These are phyloP conservation scores for Polygonum maritimum DNA, from an alignment of 148 eudicot genomes.

Conservation along the genomic window DNA sequence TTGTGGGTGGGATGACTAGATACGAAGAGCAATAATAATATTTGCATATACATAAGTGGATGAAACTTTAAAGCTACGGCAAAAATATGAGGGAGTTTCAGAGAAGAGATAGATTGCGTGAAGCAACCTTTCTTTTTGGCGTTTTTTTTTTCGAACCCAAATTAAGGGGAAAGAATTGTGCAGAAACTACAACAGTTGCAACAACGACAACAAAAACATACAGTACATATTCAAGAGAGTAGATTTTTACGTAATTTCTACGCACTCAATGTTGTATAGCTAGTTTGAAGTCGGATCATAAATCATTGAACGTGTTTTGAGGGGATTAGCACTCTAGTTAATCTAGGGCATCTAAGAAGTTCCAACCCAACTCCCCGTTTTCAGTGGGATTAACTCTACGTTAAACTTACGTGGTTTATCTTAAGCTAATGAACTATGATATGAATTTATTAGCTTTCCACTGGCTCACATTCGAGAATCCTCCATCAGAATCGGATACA, in stretches of 20 bases:
- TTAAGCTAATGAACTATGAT: no score
- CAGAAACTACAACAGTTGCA: not conserved
- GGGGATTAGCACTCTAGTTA: not conserved
- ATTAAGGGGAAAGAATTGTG: not conserved
- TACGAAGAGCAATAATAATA: not conserved
- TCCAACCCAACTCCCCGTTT: not conserved
- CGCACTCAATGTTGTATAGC: not conserved
- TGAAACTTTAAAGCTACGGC: slow-evolving; percentile 61
- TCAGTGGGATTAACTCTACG: not conserved
- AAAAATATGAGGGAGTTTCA: slow-evolving; percentile 8
- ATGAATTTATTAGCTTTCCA: no score
- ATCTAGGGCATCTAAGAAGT: not conserved
- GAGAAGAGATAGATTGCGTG: slow-evolving; percentile 45
- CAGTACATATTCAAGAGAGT: not conserved
- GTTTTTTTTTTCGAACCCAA: not conserved
- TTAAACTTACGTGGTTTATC: not conserved
- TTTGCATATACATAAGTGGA: not conserved
- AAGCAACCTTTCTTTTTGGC: slow-evolving; percentile 33
- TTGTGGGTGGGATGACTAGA: not conserved
- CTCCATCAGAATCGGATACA: no score
- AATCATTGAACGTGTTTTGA: not conserved
- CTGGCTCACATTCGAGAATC: no score
- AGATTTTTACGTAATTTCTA: not conserved
- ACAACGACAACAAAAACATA: slow-evolving; percentile 5
- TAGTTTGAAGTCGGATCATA: not conserved